Evolutionary conservation across 2,329 filamentous ascomycete genomes (phyloP), one percentile per base, ranked within the genome.

Genomic region (Beauveria sp.): DNA sequence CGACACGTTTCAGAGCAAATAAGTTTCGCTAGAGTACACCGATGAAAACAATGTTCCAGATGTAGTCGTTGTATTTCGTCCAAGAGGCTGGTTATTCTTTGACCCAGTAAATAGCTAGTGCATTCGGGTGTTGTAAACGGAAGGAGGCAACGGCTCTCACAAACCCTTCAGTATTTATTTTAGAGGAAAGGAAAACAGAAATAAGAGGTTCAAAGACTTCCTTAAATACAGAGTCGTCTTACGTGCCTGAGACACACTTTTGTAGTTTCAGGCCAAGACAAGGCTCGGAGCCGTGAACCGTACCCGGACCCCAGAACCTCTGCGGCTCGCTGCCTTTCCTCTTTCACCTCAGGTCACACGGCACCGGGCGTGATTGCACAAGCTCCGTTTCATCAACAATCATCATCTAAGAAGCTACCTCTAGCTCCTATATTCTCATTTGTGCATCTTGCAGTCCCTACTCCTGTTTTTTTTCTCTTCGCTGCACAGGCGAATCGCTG

Each of bases 1-100:
- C 6, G 72, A 76, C 57, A 76, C 73, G 2, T 78, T 78, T 68
- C 64, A 60, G 26, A 59, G 55, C 9, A 61, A 61, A 44, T 59
- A 41, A 37, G 30, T 37, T 5, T 14, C 6, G 34, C 34, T 37
- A 37, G 1, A 34, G 5, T 14, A 14, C 34, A 2, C 34, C 2
- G 2, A 6, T 37, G 12, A 37, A 6, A 37, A 37, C 0, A 5
- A 37, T 34, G 5, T 16, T 37, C 34, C 1, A 37, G 34, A 37
- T 37, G 12, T 16, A 37, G 12, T 37, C 34, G 34, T 37, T 37
- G 5, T 14, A 14, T 16, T 37, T 37, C 12, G 34, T 37, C 5
- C 34, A 16, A 37, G 34, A 37, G 34, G 12, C 34, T 37, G 34
- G 12, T 16, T 16, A 6, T 37, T 37, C 34, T 37, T 37, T 14